These are phyloP conservation scores for Lojkania enalia DNA, from an alignment of 2,329 filamentous ascomycete species.

Conservation along the genomic window DNA sequence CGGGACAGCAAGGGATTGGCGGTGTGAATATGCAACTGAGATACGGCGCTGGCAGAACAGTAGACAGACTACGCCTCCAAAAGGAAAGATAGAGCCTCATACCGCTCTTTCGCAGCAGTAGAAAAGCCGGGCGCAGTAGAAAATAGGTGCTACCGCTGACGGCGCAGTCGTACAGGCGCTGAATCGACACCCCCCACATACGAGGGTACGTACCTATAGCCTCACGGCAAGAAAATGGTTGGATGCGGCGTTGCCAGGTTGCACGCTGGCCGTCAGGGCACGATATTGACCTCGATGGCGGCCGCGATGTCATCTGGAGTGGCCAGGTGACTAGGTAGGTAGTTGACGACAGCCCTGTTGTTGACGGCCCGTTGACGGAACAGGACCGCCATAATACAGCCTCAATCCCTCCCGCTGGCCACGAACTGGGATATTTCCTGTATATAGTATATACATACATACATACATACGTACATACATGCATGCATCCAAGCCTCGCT, in stretches of 20 bases:
- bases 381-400: too few relatives aligned
- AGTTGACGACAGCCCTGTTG: too few relatives aligned
- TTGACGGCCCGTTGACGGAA: too few relatives aligned
- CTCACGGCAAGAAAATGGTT: slow-evolving; percentile 24
- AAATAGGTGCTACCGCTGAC: slow-evolving; percentile 16
- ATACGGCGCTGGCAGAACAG: slow-evolving; percentile 12
- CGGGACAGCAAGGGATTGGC: slow-evolving; percentile 10
- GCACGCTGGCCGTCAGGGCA: too few relatives aligned
- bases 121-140: slow-evolving; percentile 21
- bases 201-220: slow-evolving; percentile 5
- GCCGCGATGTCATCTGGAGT: too few relatives aligned
- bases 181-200: slow-evolving; percentile 1
- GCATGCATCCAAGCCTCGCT: too few relatives aligned
- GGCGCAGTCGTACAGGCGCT: slow-evolving; percentile 15
- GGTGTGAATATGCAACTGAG: slow-evolving; percentile 24
- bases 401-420: not conserved
- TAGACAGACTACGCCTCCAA: slow-evolving; percentile 30
- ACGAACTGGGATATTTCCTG: not conserved
- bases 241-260: slow-evolving; percentile 35
- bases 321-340: too few relatives aligned
- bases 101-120: slow-evolving; percentile 39
- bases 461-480: too few relatives aligned
- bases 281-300: too few relatives aligned
- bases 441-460: not conserved
- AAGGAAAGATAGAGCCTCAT: slow-evolving; percentile 30